Conservation (phyloP, 441 rosid genomes). For the Pelargonium myrrhifolium region DNA sequence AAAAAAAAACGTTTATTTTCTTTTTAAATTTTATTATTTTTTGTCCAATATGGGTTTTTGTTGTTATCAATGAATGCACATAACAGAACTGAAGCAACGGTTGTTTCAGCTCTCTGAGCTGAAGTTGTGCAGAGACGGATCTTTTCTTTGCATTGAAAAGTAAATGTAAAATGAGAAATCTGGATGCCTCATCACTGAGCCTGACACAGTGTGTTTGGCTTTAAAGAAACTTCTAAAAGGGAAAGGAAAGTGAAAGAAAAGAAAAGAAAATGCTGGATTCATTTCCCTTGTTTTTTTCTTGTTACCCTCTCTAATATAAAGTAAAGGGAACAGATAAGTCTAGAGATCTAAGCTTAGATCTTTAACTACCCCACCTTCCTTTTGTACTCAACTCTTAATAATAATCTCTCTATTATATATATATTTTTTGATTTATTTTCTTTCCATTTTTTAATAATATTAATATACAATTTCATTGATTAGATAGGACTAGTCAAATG, state of each 20-base stretch:
- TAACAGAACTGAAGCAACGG: constrained; percentile 5
- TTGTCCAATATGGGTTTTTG: background rate
- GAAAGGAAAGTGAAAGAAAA: background rate
- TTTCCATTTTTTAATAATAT: too few relatives aligned
- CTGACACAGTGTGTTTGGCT: constrained; percentile 4
- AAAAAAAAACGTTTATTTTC: background rate
- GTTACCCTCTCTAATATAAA: too few relatives aligned
- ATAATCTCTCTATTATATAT: too few relatives aligned
- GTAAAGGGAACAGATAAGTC: too few relatives aligned
- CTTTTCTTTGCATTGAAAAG: constrained; percentile 7
- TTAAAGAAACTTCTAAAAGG: background rate
- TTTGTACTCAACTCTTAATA: too few relatives aligned
- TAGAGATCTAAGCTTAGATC: too few relatives aligned
- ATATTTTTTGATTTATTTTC: too few relatives aligned
- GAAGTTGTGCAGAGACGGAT: constrained; percentile 4
- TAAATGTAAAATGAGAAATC: background rate
- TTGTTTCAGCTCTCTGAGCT: background rate
- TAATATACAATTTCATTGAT: too few relatives aligned
- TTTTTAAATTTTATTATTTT: background rate
- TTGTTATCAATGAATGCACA: background rate
- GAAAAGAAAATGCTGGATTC: background rate
- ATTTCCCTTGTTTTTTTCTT: too few relatives aligned
- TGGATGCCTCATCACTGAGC: background rate
- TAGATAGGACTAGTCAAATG: too few relatives aligned
- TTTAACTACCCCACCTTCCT: too few relatives aligned